Conservation (phyloP, 2,329 filamentous ascomycete genomes). For the Pyrenophora tritici-repentis region DNA sequence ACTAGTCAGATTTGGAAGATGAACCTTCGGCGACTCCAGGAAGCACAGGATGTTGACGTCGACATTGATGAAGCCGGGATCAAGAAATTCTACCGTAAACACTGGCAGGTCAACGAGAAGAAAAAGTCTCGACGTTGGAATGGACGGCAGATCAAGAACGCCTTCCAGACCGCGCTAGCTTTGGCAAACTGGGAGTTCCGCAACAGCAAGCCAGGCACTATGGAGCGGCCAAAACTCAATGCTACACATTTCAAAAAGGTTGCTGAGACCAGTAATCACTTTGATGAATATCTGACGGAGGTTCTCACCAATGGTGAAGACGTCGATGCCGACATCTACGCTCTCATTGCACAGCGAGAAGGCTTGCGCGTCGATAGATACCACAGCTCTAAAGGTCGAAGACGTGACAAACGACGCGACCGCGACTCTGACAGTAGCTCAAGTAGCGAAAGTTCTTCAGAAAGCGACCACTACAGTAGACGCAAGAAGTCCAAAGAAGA, state of each 20-base stretch:
- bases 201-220: background rate
- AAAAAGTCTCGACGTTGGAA: conserved; percentile 36
- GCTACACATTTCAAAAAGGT: background rate
- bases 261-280: background rate
- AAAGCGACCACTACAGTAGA: too few species aligned
- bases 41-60: background rate
- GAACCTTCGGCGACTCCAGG: background rate
- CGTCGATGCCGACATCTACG: background rate
- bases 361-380: too few species aligned
- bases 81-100: background rate
- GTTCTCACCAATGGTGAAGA: background rate
- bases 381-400: too few species aligned
- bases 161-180: conserved; percentile 42
- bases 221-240: background rate
- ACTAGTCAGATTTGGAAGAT: background rate
- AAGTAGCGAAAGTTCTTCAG: too few species aligned
- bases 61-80: background rate
- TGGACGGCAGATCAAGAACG: conserved; percentile 50
- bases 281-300: background rate
- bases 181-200: background rate
- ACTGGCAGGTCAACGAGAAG: background rate
- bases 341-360: too few species aligned
- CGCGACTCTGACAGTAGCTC: too few species aligned
- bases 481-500: too few species aligned
- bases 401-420: too few species aligned